Evolutionary conservation across 1,284 basidiomycete species (phyloP).

Genomic region (Paramarasmius palmivorus): DNA sequence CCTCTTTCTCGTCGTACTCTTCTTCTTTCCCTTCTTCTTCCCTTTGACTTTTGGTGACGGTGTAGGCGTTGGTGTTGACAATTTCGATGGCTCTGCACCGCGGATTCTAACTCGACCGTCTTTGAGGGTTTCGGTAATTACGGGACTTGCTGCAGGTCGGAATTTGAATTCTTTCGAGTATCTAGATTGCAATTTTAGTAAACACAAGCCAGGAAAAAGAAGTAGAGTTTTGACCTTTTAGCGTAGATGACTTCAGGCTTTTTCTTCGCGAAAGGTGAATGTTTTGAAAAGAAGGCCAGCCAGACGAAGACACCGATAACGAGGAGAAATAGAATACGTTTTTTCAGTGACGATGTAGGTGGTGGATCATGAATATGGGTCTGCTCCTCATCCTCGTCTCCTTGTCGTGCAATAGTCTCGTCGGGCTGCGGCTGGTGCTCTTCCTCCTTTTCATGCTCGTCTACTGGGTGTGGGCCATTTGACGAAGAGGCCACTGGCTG

Average conservation of each 20-base stretch:
- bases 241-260: slow-evolving; percentile 46
- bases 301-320: slow-evolving; percentile 44
- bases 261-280: slow-evolving; percentile 17
- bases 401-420: background rate
- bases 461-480: too few species aligned
- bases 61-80: slow-evolving; percentile 23
- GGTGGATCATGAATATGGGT: slow-evolving; percentile 39
- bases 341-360: slow-evolving; percentile 46
- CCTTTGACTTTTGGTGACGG: slow-evolving; percentile 10
- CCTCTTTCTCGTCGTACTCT: slow-evolving; percentile 18
- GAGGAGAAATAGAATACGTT: slow-evolving; percentile 45
- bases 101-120: slow-evolving; percentile 57
- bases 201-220: background rate
- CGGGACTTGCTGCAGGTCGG: slow-evolving; percentile 67
- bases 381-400: slow-evolving; percentile 5
- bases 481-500: too few species aligned
- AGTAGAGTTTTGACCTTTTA: slow-evolving; percentile 36
- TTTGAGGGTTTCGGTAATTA: slow-evolving; percentile 60
- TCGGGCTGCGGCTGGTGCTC: background rate
- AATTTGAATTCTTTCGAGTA: slow-evolving; percentile 68
- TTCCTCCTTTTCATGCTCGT: background rate
- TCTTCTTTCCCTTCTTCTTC: slow-evolving; percentile 19
- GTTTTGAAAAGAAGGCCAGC: slow-evolving; percentile 38
- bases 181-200: slow-evolving; percentile 31
- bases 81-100: slow-evolving; percentile 47